Conservation (phyloP, 129 eudicot species). For the Flaveria robusta region DNA sequence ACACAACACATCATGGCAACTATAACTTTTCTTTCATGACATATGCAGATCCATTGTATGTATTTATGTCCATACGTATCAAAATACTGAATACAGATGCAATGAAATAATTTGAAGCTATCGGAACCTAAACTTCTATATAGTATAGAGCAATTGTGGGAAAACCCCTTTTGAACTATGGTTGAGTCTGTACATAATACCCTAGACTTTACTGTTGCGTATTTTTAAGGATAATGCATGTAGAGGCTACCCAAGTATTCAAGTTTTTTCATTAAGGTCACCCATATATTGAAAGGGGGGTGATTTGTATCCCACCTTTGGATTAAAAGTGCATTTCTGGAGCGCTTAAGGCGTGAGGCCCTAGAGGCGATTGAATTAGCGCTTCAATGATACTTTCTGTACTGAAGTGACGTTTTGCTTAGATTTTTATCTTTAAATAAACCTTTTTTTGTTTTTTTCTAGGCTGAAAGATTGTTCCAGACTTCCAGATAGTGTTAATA, state of each 20-base stretch:
- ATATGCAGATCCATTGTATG: background rate
- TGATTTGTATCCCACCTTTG: background rate
- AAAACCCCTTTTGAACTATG: background rate
- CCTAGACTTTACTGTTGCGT: background rate
- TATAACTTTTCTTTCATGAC: background rate
- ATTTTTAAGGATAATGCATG: background rate
- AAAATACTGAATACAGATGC: background rate
- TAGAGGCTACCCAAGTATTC: background rate
- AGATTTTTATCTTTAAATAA: no score
- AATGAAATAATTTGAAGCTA: background rate
- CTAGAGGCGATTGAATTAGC: no score
- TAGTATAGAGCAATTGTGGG: background rate
- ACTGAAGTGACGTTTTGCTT: no score
- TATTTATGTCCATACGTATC: background rate
- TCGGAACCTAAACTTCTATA: background rate
- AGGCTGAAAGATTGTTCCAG: no score
- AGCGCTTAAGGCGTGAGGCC: no score
- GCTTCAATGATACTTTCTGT: no score
- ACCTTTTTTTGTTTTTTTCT: no score
- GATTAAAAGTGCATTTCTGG: no score
- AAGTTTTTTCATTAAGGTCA: background rate
- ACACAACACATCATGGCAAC: background rate
- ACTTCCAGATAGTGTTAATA: no score
- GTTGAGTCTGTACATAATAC: background rate
- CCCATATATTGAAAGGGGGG: background rate